Percentiles rank a stretch among this genome's conserved stretches.
Evolutionary conservation across 345 rosid species (phyloP).

Genomic region (Melaleuca quinquenervia): DNA sequence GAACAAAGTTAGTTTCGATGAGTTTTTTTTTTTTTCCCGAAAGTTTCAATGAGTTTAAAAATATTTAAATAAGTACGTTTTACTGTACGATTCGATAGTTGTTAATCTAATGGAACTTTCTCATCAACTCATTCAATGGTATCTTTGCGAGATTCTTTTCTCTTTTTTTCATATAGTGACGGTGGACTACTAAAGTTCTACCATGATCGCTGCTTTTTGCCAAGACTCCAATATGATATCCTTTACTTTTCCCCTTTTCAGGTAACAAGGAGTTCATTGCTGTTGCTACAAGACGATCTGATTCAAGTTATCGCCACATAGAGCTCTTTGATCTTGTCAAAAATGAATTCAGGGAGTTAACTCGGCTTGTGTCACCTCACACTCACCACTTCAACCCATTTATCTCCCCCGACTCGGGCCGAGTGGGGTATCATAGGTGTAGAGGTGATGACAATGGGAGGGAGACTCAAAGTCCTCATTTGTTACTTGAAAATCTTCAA

Average conservation of each 20-base stretch:
- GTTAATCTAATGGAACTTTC: not conserved
- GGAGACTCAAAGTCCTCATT: slow-evolving; percentile 16
- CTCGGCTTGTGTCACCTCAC: slow-evolving; percentile 50
- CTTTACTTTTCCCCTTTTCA: not conserved
- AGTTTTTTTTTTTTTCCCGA: too few relatives aligned
- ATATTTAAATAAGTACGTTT: not conserved
- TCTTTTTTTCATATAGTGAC: not conserved
- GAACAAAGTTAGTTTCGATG: not conserved
- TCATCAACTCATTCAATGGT: not conserved
- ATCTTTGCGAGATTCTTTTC: not conserved
- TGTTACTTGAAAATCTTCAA: slow-evolving; percentile 51
- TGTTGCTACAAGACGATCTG: slow-evolving; percentile 65
- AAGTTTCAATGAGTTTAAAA: not conserved
- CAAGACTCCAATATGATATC: not conserved
- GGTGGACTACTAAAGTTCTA: not conserved
- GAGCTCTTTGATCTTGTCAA: slow-evolving; percentile 53
- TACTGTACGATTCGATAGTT: not conserved
- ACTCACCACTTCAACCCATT: slow-evolving; percentile 84
- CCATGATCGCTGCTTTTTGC: not conserved
- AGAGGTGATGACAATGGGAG: slow-evolving; percentile 33
- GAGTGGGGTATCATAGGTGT: slow-evolving; percentile 81
- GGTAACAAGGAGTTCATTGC: slow-evolving; percentile 59
- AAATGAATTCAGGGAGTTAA: slow-evolving; percentile 50
- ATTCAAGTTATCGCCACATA: slow-evolving; percentile 53
- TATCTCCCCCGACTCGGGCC: slow-evolving; percentile 60